A percentile compares a stretch with the other conserved stretches of the same genome.
phyloP scores from a whole-genome alignment of 1,284 basidiomycete genomes.

The Puccinia polysora region DNA sequence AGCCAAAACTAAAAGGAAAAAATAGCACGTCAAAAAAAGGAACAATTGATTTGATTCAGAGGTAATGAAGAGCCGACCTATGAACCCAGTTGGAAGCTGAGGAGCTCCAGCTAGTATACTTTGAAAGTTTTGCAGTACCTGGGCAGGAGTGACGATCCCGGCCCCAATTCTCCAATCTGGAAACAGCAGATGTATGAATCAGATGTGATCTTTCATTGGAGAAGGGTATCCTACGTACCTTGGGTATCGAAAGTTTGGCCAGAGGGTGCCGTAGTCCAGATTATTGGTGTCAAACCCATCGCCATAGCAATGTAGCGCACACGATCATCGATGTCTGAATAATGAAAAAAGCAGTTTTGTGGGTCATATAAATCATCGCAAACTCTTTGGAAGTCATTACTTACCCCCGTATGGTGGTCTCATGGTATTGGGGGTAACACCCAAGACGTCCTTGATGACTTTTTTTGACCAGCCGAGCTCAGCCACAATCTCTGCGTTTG shows the following conservation, averaged over 20 bases:
- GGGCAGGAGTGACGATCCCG: slow-evolving; percentile 49
- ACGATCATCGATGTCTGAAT: slow-evolving; percentile 67
- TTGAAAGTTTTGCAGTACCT: slow-evolving; percentile 49
- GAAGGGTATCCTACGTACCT: too few species aligned
- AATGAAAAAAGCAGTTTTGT: slow-evolving; percentile 47
- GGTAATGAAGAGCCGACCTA: slow-evolving; percentile 46
- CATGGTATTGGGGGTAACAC: slow-evolving; percentile 75
- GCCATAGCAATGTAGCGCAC: slow-evolving; percentile 75
- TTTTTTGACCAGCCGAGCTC: slow-evolving; percentile 77
- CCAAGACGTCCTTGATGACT: slow-evolving; percentile 50
- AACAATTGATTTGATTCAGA: too few species aligned
- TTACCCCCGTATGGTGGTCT: slow-evolving; percentile 59
- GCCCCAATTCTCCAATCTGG: slow-evolving; percentile 50
- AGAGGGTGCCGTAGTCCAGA: slow-evolving; percentile 65
- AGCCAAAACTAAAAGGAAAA: slow-evolving; percentile 45
- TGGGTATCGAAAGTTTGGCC: slow-evolving; percentile 68
- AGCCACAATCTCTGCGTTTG: slow-evolving; percentile 81
- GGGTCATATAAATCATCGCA: background rate
- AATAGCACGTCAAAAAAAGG: too few species aligned
- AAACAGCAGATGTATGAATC: too few species aligned
- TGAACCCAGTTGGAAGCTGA: slow-evolving; percentile 64
- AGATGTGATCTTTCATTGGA: too few species aligned
- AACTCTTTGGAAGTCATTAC: background rate
- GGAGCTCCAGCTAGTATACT: slow-evolving; percentile 48
- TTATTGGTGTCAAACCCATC: slow-evolving; percentile 72